Evolutionary conservation across 1,139 yeast genomes (phyloP), one percentile per base, ranked within the genome.

Genomic region (Geotrichum cucujoidarum): DNA sequence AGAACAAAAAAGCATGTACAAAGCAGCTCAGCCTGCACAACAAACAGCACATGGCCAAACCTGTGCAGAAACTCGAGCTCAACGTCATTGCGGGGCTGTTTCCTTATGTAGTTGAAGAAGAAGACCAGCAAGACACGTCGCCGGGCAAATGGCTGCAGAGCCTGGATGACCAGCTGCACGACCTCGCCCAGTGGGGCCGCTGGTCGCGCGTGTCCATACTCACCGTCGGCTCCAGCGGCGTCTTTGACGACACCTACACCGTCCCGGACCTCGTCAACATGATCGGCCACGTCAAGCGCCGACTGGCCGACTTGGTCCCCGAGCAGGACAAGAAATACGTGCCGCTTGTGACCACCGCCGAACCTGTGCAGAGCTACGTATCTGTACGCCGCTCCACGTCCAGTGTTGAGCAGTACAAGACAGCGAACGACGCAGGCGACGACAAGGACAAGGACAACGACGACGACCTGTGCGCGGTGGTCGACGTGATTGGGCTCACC

Each of bases 211-310:
- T 59, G 39, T 53, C 52, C 20, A 53, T 59, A 57, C 48, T 61
- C 8, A 61, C 59, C 17, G 62, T 61, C 7, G 65, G 65, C 17
- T 53, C 61, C 6, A 57, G 57, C 34, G 65, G 65, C 13, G 56
- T 61, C 33, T 57, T 54, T 49, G 54, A 54, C 21, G 59, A 55
- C 14, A 44, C 47, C 13, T 61, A 61, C 40, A 40, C 58, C n/a
- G 50, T 55, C 10, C 44, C 51, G 8, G 59, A 61, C 38, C 57
- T 61, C 20, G 63, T 60, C 20, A 47, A 53, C 30, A 53, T 61
- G 60, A 44, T 61, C 30, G 48, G 51, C 17, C 58, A 58, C 38
- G 61, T 59, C 14, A 52, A 57, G 18, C 41, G 40, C 39, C 47
- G 34, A 34, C 49, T 21, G 45, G 27, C 27, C 27, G 27, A 6